phyloP scores from a whole-genome alignment of 1,284 basidiomycete genomes.

The Cryptococcus sp. region DNA sequence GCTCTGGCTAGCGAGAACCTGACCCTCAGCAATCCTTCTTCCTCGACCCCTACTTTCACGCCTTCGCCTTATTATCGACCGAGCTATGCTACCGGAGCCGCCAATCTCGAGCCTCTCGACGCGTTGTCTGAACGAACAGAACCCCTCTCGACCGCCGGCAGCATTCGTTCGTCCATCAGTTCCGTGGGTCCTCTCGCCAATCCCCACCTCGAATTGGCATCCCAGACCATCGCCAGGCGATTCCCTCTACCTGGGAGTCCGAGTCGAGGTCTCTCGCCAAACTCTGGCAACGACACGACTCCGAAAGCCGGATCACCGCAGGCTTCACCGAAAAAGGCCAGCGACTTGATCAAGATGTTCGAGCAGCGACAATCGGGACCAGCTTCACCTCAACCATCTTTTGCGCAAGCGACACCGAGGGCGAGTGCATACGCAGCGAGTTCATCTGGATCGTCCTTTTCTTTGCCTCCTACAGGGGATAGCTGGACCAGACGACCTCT shows the following conservation, averaged over 20 bases:
- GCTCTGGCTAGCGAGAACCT: conserved; percentile 19
- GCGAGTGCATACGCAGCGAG: neutral
- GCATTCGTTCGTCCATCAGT: conserved; percentile 1
- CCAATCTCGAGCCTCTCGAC: conserved; percentile 11
- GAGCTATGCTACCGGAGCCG: conserved; percentile 3
- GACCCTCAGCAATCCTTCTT: conserved; percentile 2
- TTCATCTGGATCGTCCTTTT: neutral
- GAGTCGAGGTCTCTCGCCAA: neutral
- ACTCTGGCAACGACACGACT: neutral
- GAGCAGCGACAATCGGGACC: conserved; percentile 15
- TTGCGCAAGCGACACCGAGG: conserved; percentile 8
- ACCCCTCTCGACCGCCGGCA: conserved; percentile 10
- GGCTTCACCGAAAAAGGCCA: conserved; percentile 25
- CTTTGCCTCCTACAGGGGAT: neutral
- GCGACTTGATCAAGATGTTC: conserved; percentile 40
- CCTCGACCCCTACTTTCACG: conserved; percentile 6
- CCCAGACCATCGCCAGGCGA: conserved; percentile 14
- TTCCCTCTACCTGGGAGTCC: conserved; percentile 20
- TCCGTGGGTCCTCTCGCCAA: neutral
- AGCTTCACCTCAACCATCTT: conserved; percentile 16
- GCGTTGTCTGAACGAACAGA: conserved; percentile 30
- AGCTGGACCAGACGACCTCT: too few relatives aligned
- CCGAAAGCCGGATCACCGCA: conserved; percentile 10
- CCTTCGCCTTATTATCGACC: too few relatives aligned
- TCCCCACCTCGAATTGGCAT: neutral